phyloP scores from a whole-genome alignment of 352 stramenopile genomes.

The Paralagenidium karlingii region DNA sequence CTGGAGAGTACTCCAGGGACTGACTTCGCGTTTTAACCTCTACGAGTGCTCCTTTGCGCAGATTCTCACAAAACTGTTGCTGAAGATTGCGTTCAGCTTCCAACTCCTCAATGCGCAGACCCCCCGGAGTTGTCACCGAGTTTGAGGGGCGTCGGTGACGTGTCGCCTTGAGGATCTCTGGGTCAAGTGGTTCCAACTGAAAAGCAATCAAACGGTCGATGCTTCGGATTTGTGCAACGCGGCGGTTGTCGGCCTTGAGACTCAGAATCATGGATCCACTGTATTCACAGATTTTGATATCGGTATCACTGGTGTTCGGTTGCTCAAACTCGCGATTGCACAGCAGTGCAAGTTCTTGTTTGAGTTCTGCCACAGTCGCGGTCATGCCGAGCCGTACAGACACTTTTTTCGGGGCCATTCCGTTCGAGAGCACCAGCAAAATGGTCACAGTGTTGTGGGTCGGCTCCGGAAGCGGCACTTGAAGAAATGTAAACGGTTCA shows the following conservation, averaged over 20 bases:
- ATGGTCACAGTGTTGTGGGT: conserved; percentile 78
- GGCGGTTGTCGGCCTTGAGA: conserved; percentile 78
- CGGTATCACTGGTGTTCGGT: conserved; percentile 37
- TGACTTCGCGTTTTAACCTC: conserved; percentile 58
- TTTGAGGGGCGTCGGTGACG: conserved; percentile 67
- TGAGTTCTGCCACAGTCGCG: conserved; percentile 76
- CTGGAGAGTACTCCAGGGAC: conserved; percentile 60
- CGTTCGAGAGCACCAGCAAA: conserved; percentile 57
- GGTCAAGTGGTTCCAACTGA: conserved; percentile 61
- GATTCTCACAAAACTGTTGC: conserved; percentile 34
- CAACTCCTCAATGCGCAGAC: conserved; percentile 19
- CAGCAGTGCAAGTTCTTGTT: conserved; percentile 73
- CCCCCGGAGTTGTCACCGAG: conserved; percentile 15
- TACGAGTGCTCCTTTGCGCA: conserved; percentile 47
- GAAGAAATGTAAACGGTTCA: conserved; percentile 88
- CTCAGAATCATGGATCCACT: conserved; percentile 78
- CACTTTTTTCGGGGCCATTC: conserved; percentile 64
- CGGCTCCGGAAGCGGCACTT: conserved; percentile 77
- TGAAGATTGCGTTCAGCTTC: conserved; percentile 14
- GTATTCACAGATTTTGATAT: conserved; percentile 83
- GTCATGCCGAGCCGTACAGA: conserved; percentile 71
- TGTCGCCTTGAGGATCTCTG: conserved; percentile 54
- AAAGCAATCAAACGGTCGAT: conserved; percentile 80
- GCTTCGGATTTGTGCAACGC: conserved; percentile 75
- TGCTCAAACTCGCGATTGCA: conserved; percentile 64